These are phyloP conservation scores for Candida orba DNA, from an alignment of 805 yeast genomes.

Conservation along the genomic window DNA sequence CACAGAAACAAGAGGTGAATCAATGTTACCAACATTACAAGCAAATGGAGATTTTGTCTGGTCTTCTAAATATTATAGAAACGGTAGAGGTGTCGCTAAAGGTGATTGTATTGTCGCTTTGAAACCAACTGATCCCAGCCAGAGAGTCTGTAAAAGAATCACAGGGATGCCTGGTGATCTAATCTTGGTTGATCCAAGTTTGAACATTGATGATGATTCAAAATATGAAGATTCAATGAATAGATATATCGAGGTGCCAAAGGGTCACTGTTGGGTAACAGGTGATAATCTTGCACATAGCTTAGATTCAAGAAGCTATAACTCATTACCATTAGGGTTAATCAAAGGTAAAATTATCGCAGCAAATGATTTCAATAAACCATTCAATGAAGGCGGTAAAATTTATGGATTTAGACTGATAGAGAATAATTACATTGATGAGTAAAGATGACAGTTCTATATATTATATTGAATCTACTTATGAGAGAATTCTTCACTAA, in stretches of 20 bases:
- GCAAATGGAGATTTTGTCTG: constrained; percentile 73
- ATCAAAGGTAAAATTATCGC: constrained; percentile 83
- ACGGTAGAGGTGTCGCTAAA: constrained; percentile 58
- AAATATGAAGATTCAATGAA: constrained; percentile 22
- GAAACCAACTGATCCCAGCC: constrained; percentile 84
- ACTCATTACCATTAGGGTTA: constrained; percentile 83
- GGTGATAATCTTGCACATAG: constrained; percentile 90
- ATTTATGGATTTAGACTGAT: constrained; percentile 52
- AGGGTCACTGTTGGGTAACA: constrained; percentile 95
- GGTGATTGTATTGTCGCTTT: constrained; percentile 87
- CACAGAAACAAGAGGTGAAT: constrained; percentile 83
- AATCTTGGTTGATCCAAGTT: constrained; percentile 73
- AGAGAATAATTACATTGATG: constrained; percentile 41
- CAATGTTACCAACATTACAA: constrained; percentile 89
- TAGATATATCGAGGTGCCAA: constrained; percentile 70
- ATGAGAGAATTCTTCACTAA: too few species aligned
- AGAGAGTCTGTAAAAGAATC: constrained; percentile 84
- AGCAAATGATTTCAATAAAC: constrained; percentile 49
- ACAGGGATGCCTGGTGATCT: constrained; percentile 96
- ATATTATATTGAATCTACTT: too few species aligned
- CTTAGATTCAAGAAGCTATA: constrained; percentile 82
- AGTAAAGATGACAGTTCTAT: constrained; percentile 8
- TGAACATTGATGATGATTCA: constrained; percentile 21
- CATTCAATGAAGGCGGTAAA: constrained; percentile 31
- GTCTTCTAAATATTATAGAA: constrained; percentile 53